Conservation (phyloP, 495 filamentous ascomycete species). For the Aspergillus funiculosus region DNA sequence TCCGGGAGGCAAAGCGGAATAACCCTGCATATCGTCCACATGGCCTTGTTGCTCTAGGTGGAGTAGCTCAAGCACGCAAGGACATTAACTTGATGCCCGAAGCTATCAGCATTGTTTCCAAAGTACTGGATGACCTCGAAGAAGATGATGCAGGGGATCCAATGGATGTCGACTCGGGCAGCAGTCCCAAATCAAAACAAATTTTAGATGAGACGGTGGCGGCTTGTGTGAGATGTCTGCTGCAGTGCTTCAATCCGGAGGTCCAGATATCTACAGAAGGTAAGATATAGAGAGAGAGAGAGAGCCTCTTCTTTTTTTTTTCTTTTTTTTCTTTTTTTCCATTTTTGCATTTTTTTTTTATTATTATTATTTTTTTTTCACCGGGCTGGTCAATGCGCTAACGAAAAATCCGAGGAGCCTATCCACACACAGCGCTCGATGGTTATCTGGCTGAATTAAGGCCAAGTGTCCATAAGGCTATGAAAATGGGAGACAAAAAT, state of each 20-base stretch:
- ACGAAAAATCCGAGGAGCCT: constrained; percentile 14
- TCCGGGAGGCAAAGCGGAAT: constrained; percentile 85
- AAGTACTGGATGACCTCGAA: constrained; percentile 52
- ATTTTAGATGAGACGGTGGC: constrained; percentile 39
- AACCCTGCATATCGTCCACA: constrained; percentile 74
- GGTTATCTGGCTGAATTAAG: constrained; percentile 29
- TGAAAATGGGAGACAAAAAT: constrained; percentile 33
- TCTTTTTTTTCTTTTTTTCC: neutral
- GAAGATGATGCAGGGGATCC: constrained; percentile 52
- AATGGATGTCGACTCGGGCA: constrained; percentile 62
- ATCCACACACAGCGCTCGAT: constrained; percentile 27
- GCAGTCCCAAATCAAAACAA: constrained; percentile 30
- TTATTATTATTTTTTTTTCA: neutral
- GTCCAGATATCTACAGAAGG: constrained; percentile 25
- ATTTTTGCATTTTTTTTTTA: constrained; percentile 2
- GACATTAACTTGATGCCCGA: constrained; percentile 64
- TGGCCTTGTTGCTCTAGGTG: constrained; percentile 66
- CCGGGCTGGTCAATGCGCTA: constrained; percentile 11
- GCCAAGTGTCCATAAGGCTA: constrained; percentile 27
- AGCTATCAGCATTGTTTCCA: constrained; percentile 55
- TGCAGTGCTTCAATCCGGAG: constrained; percentile 41
- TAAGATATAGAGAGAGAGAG: no score
- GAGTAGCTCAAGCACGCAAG: constrained; percentile 56
- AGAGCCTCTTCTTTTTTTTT: constrained; percentile 12
- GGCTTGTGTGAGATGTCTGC: constrained; percentile 41